Evolutionary conservation across 2,329 filamentous ascomycete species (phyloP).

Genomic region (Colletotrichum scovillei): DNA sequence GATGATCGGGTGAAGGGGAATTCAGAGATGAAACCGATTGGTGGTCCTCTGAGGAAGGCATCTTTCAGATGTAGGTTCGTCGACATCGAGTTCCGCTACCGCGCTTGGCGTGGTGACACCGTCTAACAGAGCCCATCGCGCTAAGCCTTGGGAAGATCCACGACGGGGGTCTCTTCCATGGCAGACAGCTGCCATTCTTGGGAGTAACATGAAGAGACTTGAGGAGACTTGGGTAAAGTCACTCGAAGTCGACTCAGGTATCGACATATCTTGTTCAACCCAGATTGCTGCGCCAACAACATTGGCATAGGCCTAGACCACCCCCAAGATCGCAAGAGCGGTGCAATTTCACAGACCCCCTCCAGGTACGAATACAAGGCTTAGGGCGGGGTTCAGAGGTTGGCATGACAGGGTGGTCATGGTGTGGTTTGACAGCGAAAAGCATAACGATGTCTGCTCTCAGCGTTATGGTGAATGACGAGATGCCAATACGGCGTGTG

Average conservation of each 20-base stretch:
- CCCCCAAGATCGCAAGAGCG: not conserved
- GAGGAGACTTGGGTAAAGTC: constrained; percentile 15
- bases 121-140: not conserved
- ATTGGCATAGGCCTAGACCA: constrained; percentile 3
- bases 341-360: constrained; percentile 1
- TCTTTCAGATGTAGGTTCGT: not conserved
- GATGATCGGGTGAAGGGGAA: not conserved
- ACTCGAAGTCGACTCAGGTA: constrained; percentile 13
- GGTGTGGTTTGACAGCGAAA: not conserved
- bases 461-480: not conserved
- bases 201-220: constrained; percentile 18
- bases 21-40: not conserved
- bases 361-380: not conserved
- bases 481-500: constrained; percentile 19
- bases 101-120: constrained; percentile 6
- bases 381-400: constrained; percentile 1
- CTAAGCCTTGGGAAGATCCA: constrained; percentile 12
- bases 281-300: constrained; percentile 22
- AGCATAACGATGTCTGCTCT: constrained; percentile 6
- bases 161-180: not conserved
- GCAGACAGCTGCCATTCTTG: not conserved
- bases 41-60: not conserved
- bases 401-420: constrained; percentile 14
- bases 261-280: not conserved
- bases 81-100: not conserved